Evolutionary conservation across 2,329 filamentous ascomycete species (phyloP), one percentile per base, ranked within the genome.

Genomic region (Fusarium brachygibbosum): DNA sequence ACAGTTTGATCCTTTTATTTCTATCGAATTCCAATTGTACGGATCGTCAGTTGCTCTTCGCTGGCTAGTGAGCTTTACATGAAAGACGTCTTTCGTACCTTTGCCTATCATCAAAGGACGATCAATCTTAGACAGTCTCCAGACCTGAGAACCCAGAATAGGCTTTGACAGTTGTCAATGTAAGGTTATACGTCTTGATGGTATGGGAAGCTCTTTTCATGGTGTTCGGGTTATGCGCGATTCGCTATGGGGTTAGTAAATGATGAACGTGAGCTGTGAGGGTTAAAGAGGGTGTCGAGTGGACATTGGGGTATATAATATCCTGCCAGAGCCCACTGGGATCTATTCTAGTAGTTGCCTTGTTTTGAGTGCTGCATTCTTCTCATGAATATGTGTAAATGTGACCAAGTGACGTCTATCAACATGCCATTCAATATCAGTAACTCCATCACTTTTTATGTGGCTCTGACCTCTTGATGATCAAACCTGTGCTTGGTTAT

Each of bases 1-100:
- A 11, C 2, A 31, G 25, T 14, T 17, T 38, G 23, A 11, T 58
- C 35, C 13, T 42, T 38, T 3, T 5, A 11, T 23, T 54, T 50
- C 61, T 48, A 19, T 45, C 2, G 8, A 10, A 2, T 66, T 66
- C 55, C 25, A 17, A 28, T 28, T 19, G 16, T 29, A 44, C 32
- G 4, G 19, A 32, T 6, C 8, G 10, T 49, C 5, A 6, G n/a
- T 14, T 45, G 25, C 42, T 45, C 3, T 10, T 25, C 13, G 19
- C 11, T 46, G 44, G 14, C 16, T 23, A 17, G 29, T 8, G 2
- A 12, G 29, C 10, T 19, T 21, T 46, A 19, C 28, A 16, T 14
- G 6, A 46, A 16, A 46, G 5, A 5, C 17, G 14, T 21, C 19
- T 21, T 7, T 31, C 16, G 28, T 48, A 16, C 28, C 5, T 14